Base-by-base conservation (phyloP, 768 basidiomycete genomes). In the Mycena belliarum region DNA sequence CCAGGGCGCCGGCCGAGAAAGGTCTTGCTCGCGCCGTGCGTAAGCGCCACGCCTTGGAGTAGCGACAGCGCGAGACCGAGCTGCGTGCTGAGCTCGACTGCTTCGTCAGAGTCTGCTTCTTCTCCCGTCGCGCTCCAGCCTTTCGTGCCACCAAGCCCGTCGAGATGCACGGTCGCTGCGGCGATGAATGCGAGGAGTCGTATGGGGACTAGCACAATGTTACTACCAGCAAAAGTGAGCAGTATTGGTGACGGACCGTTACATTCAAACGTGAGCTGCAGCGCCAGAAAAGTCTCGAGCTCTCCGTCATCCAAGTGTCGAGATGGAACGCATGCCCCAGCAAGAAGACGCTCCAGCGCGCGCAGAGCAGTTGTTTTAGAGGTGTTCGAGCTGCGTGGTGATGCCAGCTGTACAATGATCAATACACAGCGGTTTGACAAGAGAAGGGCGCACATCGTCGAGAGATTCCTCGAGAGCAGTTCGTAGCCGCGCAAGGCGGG, bases 211-310 rank as follows among this genome's bases (percentile, higher is more conserved):
- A 60, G 9, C 23, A 7, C 10, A n/a, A n/a, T n/a, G n/a, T n/a
- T n/a, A n/a, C n/a, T 12, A 32, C 29, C 29, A 32, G 29, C 29
- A 32, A 32, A 32, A 6, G 29, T 32, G 7, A 32, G 29, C 29
- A 32, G 12, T 12, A 32, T 12, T 7, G 32, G n/a, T 12, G 29
- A 51, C 88, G 58, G 64, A 92, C 92, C 76, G 66, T 94, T 94
- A 70, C 87, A 91, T 69, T 93, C 88, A 63, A 94, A 93, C 1
- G 84, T 84, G 63, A 89, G 83, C 68, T 94, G 92, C 40, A 92
- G 73, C 11, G 82, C 77, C 20, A 86, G 68, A 70, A 92, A 89
- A 44, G 73, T 70, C 35, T 78, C 75, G 61, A 84, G 75, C 10
- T 79, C 78, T 26, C 76, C 77, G 18, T 75, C 71, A 18, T 77